Evolutionary conservation across 805 yeast species (phyloP).

Genomic region (Ogataea pilisensis): DNA sequence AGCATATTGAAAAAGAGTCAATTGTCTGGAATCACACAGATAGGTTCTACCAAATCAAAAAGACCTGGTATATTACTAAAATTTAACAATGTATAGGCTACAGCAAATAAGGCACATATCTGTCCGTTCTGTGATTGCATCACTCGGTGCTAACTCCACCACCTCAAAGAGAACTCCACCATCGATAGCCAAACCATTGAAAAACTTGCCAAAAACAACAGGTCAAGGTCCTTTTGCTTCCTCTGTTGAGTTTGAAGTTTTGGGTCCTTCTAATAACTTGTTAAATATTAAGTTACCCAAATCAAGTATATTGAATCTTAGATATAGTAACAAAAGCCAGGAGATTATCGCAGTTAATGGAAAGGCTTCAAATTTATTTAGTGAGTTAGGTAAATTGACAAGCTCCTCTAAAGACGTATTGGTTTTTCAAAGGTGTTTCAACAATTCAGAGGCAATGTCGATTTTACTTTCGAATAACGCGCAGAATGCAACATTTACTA

Average conservation of each 20-base stretch:
- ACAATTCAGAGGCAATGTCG: constrained; percentile 28
- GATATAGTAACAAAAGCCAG: constrained; percentile 35
- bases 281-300: constrained; percentile 43
- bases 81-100: neutral
- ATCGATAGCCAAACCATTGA: constrained; percentile 16
- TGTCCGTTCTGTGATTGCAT: constrained; percentile 16
- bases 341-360: constrained; percentile 44
- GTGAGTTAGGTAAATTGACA: constrained; percentile 25
- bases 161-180: constrained; percentile 3
- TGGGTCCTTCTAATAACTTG: constrained; percentile 37
- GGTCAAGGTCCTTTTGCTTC: constrained; percentile 45
- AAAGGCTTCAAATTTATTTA: constrained; percentile 28
- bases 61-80: too few relatives aligned
- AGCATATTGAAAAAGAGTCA: too few relatives aligned
- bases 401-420: constrained; percentile 13
- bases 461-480: constrained; percentile 34
- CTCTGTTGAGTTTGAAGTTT: constrained; percentile 37
- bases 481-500: constrained; percentile 32
- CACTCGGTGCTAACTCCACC: neutral
- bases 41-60: too few relatives aligned
- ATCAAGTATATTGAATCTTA: constrained; percentile 33
- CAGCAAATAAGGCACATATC: constrained; percentile 13
- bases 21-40: too few relatives aligned
- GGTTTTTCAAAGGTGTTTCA: constrained; percentile 33
- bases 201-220: constrained; percentile 34